Base-by-base conservation (phyloP, 1,139 yeast species). In the Wickerhamiella pararugosa region DNA sequence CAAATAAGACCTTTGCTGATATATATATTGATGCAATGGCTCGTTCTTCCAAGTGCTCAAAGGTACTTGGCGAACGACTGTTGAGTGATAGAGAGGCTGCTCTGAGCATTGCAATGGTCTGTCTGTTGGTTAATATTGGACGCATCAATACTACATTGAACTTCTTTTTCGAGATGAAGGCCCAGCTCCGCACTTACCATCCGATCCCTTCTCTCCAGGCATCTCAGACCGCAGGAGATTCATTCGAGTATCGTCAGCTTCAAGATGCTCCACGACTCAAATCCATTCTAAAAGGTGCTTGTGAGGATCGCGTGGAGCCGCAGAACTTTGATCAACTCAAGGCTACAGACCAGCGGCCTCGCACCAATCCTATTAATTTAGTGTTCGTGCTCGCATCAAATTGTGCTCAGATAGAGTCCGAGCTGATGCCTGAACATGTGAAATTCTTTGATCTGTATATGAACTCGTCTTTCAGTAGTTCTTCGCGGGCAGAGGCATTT, bases 181-280 rank as follows among this genome's bases (percentile, higher is more conserved):
- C 95, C 0, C 90, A 87, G 48, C 67, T 87, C 51, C 69, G 97
- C 53, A 87, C 96, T 0, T 90, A 81, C 57, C 96, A 87, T 60
- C 81, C 94, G 9, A 83, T 90, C 32, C 98, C 98, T 1, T 76
- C 87, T 5, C 66, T 90, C 42, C 97, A 90, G 57, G 75, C 79
- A 2, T 74, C 73, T 48, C 73, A 79, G 8, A 63, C 63, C 39
- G 65, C 64, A 43, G 21, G 21, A 15, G 56, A 61, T 6, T 36
- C 32, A 10, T 33, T 38, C 25, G 70, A 67, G 45, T 69, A 76
- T 39, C 83, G 81, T 57, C 92, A 86, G 44, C 66, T 90, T 36
- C 97, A 90, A 61, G 98, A 90, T 58, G 92, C 97, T 0, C 97
- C 97, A 5, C 66, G 97, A 44, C 69, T 90, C 49, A 90, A 90